Conservation (phyloP, 768 basidiomycete species). For the Lactifluus pinguis region DNA sequence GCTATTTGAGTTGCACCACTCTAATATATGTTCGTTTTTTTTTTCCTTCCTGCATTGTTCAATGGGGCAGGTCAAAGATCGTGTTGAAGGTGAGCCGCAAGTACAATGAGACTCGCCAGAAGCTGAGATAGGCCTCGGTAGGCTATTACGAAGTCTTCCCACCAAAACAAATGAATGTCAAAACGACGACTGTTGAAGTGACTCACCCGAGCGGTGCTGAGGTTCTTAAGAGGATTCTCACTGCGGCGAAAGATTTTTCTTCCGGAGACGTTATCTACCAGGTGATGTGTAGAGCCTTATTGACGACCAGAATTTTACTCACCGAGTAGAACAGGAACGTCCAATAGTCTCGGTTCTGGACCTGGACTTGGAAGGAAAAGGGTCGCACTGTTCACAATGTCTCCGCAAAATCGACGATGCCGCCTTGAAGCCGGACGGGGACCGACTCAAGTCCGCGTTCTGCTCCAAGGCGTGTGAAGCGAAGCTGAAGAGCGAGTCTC, state of each 20-base stretch:
- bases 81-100: slow-evolving; percentile 64
- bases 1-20: slow-evolving; percentile 27
- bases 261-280: slow-evolving; percentile 72
- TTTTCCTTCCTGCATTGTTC: slow-evolving; percentile 25
- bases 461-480: slow-evolving; percentile 64
- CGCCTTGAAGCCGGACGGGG: slow-evolving; percentile 38
- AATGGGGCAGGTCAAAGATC: slow-evolving; percentile 46
- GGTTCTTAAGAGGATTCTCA: slow-evolving; percentile 38
- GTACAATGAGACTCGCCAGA: slow-evolving; percentile 4
- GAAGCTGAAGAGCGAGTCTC: slow-evolving; percentile 47
- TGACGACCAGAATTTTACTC: not conserved
- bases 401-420: slow-evolving; percentile 45
- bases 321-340: slow-evolving; percentile 45
- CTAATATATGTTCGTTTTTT: slow-evolving; percentile 48
- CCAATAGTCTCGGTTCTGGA: slow-evolving; percentile 68
- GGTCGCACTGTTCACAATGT: slow-evolving; percentile 68
- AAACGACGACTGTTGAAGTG: slow-evolving; percentile 35
- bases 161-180: slow-evolving; percentile 59
- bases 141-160: slow-evolving; percentile 77
- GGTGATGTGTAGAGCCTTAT: slow-evolving; percentile 29
- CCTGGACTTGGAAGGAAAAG: slow-evolving; percentile 55
- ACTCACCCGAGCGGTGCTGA: slow-evolving; percentile 24
- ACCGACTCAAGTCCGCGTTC: slow-evolving; percentile 52
- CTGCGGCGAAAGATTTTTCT: slow-evolving; percentile 57
- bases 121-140: slow-evolving; percentile 28